phyloP scores from a whole-genome alignment of 2,329 filamentous ascomycete species.

The Rasamsonia emersonii region DNA sequence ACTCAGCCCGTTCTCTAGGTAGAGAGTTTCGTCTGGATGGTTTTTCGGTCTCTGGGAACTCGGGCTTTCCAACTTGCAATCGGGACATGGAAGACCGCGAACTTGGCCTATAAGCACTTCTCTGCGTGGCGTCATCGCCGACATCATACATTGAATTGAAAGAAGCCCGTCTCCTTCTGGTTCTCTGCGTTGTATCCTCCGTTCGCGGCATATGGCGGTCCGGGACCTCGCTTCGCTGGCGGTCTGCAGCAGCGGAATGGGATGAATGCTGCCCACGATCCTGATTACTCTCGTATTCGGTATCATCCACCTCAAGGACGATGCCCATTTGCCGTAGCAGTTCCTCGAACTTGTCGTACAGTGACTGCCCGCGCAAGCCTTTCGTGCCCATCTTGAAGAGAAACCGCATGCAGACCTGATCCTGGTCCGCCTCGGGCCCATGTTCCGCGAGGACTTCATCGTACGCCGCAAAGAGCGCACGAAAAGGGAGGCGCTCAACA shows the following conservation, averaged over 20 bases:
- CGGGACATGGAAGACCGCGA: conserved; percentile 38
- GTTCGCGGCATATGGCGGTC: conserved; percentile 13
- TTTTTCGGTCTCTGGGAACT: conserved; percentile 20
- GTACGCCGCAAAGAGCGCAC: conserved; percentile 74
- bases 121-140: conserved; percentile 43
- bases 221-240: conserved; percentile 12
- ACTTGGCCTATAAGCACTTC: conserved; percentile 28
- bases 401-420: conserved; percentile 67
- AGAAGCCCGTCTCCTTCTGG: conserved; percentile 42
- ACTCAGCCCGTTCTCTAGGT: conserved; percentile 11
- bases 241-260: conserved; percentile 14
- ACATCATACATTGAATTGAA: conserved; percentile 47
- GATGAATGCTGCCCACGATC: conserved; percentile 18
- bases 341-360: conserved; percentile 62
- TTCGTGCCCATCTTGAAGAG: conserved; percentile 68
- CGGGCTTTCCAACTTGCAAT: conserved; percentile 27
- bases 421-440: conserved; percentile 62
- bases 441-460: conserved; percentile 64
- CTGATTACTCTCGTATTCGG: conserved; percentile 28
- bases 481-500: conserved; percentile 59
- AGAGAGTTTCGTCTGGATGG: conserved; percentile 10
- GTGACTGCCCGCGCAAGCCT: conserved; percentile 44
- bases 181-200: conserved; percentile 22
- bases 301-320: conserved; percentile 53
- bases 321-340: conserved; percentile 64